Evolutionary conservation across 2,329 filamentous ascomycete genomes (phyloP).

Genomic region (Sclerotinia glacialis): DNA sequence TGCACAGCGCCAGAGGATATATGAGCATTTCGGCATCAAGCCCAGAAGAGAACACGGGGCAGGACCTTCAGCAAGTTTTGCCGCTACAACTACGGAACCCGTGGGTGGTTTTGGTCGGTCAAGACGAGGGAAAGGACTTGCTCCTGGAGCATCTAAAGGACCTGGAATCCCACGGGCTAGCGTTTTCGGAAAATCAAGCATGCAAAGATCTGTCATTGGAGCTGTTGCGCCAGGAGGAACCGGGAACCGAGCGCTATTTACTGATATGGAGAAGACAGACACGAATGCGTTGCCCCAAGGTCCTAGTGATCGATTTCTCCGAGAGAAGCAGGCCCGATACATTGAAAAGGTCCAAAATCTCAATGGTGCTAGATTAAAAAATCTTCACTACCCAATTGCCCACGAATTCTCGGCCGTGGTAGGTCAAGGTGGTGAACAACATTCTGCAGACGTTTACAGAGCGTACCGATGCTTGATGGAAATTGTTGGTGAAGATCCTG

Average conservation of each 20-base stretch:
- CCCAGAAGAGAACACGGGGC: slow-evolving; percentile 47
- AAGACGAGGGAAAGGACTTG: slow-evolving; percentile 48
- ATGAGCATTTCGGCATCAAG: slow-evolving; percentile 91
- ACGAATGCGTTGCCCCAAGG: slow-evolving; percentile 46
- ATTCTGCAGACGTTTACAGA: slow-evolving; percentile 72
- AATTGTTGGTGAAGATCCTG: slow-evolving; percentile 71
- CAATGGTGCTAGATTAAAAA: slow-evolving; percentile 68
- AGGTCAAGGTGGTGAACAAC: slow-evolving; percentile 64
- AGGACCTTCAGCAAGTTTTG: slow-evolving; percentile 32
- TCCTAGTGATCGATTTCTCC: slow-evolving; percentile 69
- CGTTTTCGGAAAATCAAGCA: slow-evolving; percentile 64
- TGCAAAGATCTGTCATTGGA: slow-evolving; percentile 85
- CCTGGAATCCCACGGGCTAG: slow-evolving; percentile 45
- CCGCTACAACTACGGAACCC: slow-evolving; percentile 43
- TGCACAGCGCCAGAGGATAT: slow-evolving; percentile 85
- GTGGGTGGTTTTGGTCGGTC: slow-evolving; percentile 58
- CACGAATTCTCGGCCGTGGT: slow-evolving; percentile 75
- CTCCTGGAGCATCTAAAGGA: slow-evolving; percentile 38
- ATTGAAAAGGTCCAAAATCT: slow-evolving; percentile 75
- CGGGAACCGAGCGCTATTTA: slow-evolving; percentile 60
- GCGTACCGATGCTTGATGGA: slow-evolving; percentile 79
- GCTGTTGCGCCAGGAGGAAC: slow-evolving; percentile 65
- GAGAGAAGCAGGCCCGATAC: slow-evolving; percentile 82
- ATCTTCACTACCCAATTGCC: slow-evolving; percentile 68
- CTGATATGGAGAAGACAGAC: slow-evolving; percentile 61